phyloP scores from a whole-genome alignment of 2,329 filamentous ascomycete species.

The Alternaria rosae region DNA sequence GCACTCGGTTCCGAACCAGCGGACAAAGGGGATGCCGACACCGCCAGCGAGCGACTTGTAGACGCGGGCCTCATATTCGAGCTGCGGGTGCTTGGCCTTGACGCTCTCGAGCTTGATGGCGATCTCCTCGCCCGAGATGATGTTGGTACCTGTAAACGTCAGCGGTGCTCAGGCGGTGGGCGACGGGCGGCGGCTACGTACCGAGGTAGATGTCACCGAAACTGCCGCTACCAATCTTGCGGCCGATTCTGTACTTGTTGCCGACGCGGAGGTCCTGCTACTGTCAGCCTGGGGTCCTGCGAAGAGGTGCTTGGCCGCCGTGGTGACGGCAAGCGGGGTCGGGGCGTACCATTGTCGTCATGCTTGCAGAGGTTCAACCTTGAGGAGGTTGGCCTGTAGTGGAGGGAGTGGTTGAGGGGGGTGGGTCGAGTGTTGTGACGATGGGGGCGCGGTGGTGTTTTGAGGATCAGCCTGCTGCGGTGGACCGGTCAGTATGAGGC shows the following conservation, averaged over 20 bases:
- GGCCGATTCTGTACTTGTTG: conserved; percentile 99
- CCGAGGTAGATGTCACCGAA: conserved; percentile 98
- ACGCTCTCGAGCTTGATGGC: conserved; percentile 99
- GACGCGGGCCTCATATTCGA: conserved; percentile 98
- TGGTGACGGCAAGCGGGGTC: conserved; percentile 44
- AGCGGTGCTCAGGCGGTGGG: conserved; percentile 10
- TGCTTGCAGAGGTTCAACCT: conserved; percentile 52
- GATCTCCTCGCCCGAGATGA: conserved; percentile 99
- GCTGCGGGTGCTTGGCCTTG: conserved; percentile 98
- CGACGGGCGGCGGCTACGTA: conserved; percentile 48
- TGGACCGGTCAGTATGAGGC: conserved; percentile 51
- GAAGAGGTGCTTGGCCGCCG: conserved; percentile 20
- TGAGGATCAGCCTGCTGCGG: conserved; percentile 49
- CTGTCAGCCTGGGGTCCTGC: conserved; percentile 34
- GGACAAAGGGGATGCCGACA: conserved; percentile 97
- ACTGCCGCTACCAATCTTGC: conserved; percentile 96
- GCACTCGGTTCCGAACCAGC: conserved; percentile 99
- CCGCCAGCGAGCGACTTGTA: conserved; percentile 90
- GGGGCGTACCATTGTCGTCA: conserved; percentile 69
- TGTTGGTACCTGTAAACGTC: conserved; percentile 80
- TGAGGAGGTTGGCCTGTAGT: conserved; percentile 42
- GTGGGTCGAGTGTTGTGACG: conserved; percentile 30
- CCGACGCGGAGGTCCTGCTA: conserved; percentile 93
- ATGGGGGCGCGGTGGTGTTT: conserved; percentile 29
- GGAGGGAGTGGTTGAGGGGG: conserved; percentile 11